Evolutionary conservation across 306 rosid genomes (phyloP), one percentile per base, ranked within the genome.

Genomic region (Rosa multiflora): DNA sequence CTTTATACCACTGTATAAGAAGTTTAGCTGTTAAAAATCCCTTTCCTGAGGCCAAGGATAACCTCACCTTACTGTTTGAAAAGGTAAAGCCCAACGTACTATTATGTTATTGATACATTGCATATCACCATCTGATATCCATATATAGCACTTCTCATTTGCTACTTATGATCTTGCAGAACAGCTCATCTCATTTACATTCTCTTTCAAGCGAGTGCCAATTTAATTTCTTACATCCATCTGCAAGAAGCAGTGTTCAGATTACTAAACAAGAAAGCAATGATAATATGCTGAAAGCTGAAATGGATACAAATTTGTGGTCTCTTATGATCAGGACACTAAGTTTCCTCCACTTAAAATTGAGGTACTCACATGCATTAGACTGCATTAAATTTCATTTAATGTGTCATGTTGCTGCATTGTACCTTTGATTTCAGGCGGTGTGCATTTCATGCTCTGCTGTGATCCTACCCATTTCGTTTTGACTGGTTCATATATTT

Each of bases 1-100:
- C 98, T 73, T 84, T 96, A n/a, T 96, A 93, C 81, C 98, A 96
- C 63, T 93, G 98, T 84, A 92, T 90, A 78, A 86, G 99, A 85
- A 96, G 99, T 86, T 89, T 89, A 55, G 92, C 96, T 14, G 97
- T 91, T 80, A 86, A 90, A 86, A 93, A 89, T 73, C 99, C 99
- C 67, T 96, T 96, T 83, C 98, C 99, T 21, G 98, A 96, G 82
- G 97, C 99, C 67, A 83, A 83, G 92, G 89, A 87, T 82, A 96
- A 96, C 81, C 92, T 96, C 63, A 79, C 86, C 51, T 80, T 96
- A 79, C 85, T 96, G 82, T 86, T 96, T 74, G 99, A 96, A 79
- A 93, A 83, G 90, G 99, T 96, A 89, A 86, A 77, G 74, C 44
- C 44, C 0, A 67, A 82, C 23, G 43, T 51, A 26, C 47, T 77